A percentile compares a stretch with the other conserved stretches of the same genome.
Conservation (phyloP, 345 rosid species). For the Fremontodendron californicum region DNA sequence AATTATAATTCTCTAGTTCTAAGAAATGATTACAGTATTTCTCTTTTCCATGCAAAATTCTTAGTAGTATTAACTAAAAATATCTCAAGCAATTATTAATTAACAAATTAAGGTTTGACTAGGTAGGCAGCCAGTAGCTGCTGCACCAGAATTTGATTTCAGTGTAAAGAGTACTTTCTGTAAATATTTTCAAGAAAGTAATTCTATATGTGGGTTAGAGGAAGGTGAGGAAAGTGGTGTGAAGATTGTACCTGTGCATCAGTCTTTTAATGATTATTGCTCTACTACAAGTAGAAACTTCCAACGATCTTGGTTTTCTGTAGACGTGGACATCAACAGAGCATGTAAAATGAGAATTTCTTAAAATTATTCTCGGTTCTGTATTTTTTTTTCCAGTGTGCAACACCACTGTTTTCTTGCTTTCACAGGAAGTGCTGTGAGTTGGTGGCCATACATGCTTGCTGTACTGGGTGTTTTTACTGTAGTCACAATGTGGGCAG, state of each 20-base stretch:
- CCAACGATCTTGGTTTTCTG: neutral
- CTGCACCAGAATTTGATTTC: neutral
- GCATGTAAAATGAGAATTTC: neutral
- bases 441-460: conserved; percentile 72
- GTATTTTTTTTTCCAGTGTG: neutral
- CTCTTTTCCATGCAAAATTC: neutral
- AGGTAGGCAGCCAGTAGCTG: neutral
- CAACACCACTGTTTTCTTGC: neutral
- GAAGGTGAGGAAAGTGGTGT: neutral
- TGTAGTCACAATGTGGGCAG: conserved; percentile 90
- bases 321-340: neutral
- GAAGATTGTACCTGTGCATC: neutral
- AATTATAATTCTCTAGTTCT: neutral
- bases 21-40: neutral
- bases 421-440: conserved; percentile 60
- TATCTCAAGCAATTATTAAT: neutral
- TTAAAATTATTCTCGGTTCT: neutral
- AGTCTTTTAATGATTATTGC: neutral
- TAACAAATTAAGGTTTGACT: neutral
- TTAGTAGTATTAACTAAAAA: neutral
- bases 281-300: neutral
- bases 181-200: neutral
- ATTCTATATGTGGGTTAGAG: neutral
- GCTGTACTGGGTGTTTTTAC: conserved; percentile 69
- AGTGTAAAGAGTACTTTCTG: neutral